Base-by-base conservation (phyloP, 1,139 yeast species). In the Hanseniaspora uvarum region DNA sequence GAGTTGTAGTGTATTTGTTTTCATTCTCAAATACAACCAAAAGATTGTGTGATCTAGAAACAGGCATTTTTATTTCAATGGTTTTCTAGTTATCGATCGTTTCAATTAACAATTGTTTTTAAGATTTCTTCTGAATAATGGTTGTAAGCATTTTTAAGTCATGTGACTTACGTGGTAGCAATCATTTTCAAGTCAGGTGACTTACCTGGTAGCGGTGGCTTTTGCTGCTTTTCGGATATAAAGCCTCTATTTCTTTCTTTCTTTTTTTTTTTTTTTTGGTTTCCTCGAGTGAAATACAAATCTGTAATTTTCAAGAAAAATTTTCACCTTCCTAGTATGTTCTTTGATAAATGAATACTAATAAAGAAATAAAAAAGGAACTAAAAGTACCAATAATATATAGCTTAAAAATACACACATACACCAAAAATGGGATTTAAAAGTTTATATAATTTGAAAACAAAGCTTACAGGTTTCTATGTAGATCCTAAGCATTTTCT, bases 1-100 rank as follows among this genome's bases (percentile, higher is more conserved):
- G 53, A 5, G 48, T 37, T 3, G 53, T 36, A 4, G 38, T 50
- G 18, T 33, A 44, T 19, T 19, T 44, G 34, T 50, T 50, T 10
- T 21, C 8, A n/a, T 39, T 34, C n/a, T 43, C 53, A 16, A 40
- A 50, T 8, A 49, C 49, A 4, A 40, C 8, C 19, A 50, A 37
- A 10, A 14, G 12, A 16, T 26, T 26, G 28, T 50, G 48, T 5
- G 53, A 50, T n/a, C 24, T 23, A 4, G 28, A 7, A 34, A 44
- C 4, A 10, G 53, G 39, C 53, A 48, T 48, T 12, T 24, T 7
- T 38, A 3, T 26, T n/a, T 28, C 14, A 16, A 7, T 26, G 34
- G n/a, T 16, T 8, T 26, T 10, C 11, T 18, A 18, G 41, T 37
- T 37, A 37, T 18, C 21, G 23, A 10, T 37, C 6, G 7, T 5